A percentile compares a stretch with the other conserved stretches of the same genome.
phyloP scores from a whole-genome alignment of 108 stramenopile species.

The Nitzschia sp. region DNA sequence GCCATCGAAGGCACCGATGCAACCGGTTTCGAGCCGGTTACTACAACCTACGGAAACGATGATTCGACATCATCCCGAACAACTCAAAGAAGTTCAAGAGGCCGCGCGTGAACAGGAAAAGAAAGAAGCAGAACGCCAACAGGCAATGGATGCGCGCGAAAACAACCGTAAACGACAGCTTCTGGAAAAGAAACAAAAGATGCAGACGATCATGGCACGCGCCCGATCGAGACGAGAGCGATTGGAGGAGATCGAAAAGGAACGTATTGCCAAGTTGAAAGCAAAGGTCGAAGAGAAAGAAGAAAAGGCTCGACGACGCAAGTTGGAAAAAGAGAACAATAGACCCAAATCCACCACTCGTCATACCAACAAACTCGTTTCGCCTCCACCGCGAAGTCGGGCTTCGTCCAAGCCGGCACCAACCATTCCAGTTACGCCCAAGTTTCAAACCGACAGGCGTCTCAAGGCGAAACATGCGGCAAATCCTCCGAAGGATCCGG shows the following conservation, averaged over 20 bases:
- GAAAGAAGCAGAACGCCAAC: conserved; percentile 3
- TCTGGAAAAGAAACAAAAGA: background rate
- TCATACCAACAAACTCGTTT: background rate
- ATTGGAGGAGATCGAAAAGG: conserved; percentile 24
- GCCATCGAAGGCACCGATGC: background rate
- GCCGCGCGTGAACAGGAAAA: background rate
- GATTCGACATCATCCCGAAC: background rate
- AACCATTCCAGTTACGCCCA: conserved; percentile 31
- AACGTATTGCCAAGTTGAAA: conserved; percentile 26
- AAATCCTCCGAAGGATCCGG: conserved; percentile 4
- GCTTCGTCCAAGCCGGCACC: background rate
- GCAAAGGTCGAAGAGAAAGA: conserved; percentile 17
- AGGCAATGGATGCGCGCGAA: background rate
- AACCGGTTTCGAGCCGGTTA: conserved; percentile 3
- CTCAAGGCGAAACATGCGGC: background rate
- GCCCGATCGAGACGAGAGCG: background rate
- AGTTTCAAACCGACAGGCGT: conserved; percentile 25
- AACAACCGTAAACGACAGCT: conserved; percentile 6
- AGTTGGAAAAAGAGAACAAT: conserved; percentile 8
- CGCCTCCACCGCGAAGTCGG: background rate
- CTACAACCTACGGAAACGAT: conserved; percentile 7
- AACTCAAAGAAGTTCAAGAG: background rate
- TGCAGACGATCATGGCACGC: background rate
- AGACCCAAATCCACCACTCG: background rate
- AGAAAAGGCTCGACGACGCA: background rate